phyloP scores from a whole-genome alignment of 2,329 filamentous ascomycete species.

The Xylariales sp. region DNA sequence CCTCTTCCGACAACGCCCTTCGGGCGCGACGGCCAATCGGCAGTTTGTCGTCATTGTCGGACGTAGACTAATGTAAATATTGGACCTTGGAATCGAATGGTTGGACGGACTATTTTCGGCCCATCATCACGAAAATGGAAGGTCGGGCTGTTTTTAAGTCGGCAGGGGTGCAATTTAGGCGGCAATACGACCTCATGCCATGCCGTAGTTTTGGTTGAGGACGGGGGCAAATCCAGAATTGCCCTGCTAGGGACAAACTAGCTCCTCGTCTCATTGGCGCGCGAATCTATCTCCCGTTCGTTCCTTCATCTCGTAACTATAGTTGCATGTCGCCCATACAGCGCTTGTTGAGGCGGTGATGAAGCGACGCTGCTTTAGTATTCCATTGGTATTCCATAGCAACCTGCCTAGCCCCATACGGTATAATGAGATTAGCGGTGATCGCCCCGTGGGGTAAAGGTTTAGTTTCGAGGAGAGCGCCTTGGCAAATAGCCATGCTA shows the following conservation, averaged over 20 bases:
- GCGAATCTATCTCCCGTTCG: neutral
- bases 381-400: neutral
- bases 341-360: neutral
- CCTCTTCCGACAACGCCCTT: slow-evolving; percentile 6
- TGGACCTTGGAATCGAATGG: slow-evolving; percentile 12
- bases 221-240: neutral
- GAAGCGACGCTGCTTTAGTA: neutral
- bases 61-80: neutral
- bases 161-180: slow-evolving; percentile 7
- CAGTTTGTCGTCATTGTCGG: neutral
- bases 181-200: slow-evolving; percentile 10
- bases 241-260: too few relatives aligned
- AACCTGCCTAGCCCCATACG: neutral
- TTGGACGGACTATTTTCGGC: slow-evolving; percentile 31
- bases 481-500: neutral
- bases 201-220: neutral
- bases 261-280: slow-evolving; percentile 5
- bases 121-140: slow-evolving; percentile 21
- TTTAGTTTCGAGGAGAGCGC: slow-evolving; percentile 3
- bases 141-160: slow-evolving; percentile 17
- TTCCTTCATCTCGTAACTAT: too few relatives aligned
- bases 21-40: slow-evolving; percentile 5
- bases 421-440: slow-evolving; percentile 1
- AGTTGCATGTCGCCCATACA: neutral
- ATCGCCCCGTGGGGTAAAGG: slow-evolving; percentile 17